Base-by-base conservation (phyloP, 805 yeast genomes). In the Torulaspora delbrueckii region DNA sequence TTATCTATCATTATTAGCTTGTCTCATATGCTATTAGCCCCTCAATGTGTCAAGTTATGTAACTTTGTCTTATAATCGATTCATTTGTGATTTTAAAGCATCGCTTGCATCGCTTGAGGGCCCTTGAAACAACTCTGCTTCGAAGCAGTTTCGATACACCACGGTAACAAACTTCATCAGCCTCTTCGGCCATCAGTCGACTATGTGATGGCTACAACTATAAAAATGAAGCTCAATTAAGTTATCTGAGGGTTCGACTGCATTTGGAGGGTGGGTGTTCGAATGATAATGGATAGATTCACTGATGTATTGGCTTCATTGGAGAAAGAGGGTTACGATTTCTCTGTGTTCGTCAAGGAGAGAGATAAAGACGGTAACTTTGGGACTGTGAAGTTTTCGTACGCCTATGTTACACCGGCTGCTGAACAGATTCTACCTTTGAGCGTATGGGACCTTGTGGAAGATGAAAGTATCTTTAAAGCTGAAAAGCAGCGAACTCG, bases 291-390 rank as follows among this genome's bases (percentile, higher is more conserved):
- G 50, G 48, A 48, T 12, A 42, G 26, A 32, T 44, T 50, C 27
- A 33, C 47, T 28, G 46, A 46, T 16, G 34, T 45, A 18, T 35
- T 51, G 32, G 45, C 42, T 25, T 31, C 27, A 16, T 19, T 52
- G 30, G 38, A 45, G 26, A 36, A 48, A 13, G 49, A 47, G 24
- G 54, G 51, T 9, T 40, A 42, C 26, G 52, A 50, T 34, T 52
- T 52, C 41, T 43, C 49, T 13, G 44, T 50, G 5, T 45, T 52
- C 10, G 35, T 50, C n/a, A 50, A 43, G 23, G 45, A 48, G n/a
- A 38, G 37, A n/a, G 36, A 33, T 12, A 28, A 26, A 5, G 4
- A 37, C 4, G 19, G 23, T n/a, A 12, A 12, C 18, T 35, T 18
- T 13, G 14, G 37, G 3, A 28, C 19, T 30, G 24, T n/a, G 9